Conservation (phyloP, 345 rosid genomes). For the Euphorbia tirucalli region DNA sequence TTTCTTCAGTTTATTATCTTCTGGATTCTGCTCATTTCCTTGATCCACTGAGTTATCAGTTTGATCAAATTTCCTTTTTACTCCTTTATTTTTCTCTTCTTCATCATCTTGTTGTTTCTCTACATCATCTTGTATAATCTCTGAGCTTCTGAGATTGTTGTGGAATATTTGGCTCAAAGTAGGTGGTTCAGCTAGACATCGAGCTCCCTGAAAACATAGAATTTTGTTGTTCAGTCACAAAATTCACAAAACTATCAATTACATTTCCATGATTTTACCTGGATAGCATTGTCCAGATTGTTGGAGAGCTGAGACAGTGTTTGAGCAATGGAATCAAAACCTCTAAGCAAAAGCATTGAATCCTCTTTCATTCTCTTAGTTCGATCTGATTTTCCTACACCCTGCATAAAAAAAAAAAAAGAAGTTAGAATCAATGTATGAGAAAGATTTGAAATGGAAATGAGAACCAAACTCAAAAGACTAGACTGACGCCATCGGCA, state of each 20-base stretch:
- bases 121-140: slow-evolving; percentile 27
- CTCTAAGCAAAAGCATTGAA: slow-evolving; percentile 74
- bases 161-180: slow-evolving; percentile 69
- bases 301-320: slow-evolving; percentile 74
- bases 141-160: slow-evolving; percentile 35
- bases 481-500: slow-evolving; percentile 20
- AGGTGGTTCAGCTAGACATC: slow-evolving; percentile 76
- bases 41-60: slow-evolving; percentile 36
- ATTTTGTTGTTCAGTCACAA: no score
- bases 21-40: slow-evolving; percentile 32
- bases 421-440: no score
- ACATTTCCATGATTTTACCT: slow-evolving; percentile 35
- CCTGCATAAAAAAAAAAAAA: slow-evolving; percentile 5
- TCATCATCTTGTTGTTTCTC: background rate
- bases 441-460: background rate
- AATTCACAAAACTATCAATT: background rate
- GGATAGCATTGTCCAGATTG: slow-evolving; percentile 83
- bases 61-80: slow-evolving; percentile 67
- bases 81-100: slow-evolving; percentile 39
- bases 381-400: slow-evolving; percentile 33
- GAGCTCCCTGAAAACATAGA: slow-evolving; percentile 56
- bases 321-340: slow-evolving; percentile 77
- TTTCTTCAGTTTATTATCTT: slow-evolving; percentile 50
- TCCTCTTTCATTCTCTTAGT: slow-evolving; percentile 66
- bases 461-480: background rate